Percentiles rank a stretch among this genome's conserved stretches.
phyloP scores from a whole-genome alignment of 305 asterid species.

The Rubia balearica region DNA sequence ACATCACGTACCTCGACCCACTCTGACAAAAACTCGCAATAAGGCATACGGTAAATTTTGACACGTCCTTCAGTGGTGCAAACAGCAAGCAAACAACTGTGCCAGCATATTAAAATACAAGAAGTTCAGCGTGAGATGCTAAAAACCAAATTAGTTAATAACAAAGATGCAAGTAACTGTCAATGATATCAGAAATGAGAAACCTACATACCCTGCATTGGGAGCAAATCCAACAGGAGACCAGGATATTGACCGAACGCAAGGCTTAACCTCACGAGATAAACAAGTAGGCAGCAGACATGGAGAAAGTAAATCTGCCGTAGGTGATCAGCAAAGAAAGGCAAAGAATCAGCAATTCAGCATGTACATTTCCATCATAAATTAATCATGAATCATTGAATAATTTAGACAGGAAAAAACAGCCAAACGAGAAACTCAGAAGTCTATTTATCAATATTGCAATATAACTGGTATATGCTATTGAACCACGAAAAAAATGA shows the following conservation, averaged over 20 bases:
- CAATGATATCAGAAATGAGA: conserved; percentile 4
- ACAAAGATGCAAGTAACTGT: not conserved
- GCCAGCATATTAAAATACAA: conserved; percentile 9
- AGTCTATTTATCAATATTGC: not conserved
- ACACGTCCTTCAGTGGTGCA: conserved; percentile 71
- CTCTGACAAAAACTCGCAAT: conserved; percentile 61
- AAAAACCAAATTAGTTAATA: not conserved
- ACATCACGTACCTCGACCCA: conserved; percentile 64
- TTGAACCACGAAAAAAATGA: not conserved
- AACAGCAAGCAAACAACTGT: conserved; percentile 85
- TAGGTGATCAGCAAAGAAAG: not conserved
- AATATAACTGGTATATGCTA: not conserved
- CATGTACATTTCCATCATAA: not conserved
- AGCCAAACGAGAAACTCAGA: not conserved
- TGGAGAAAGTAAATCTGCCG: conserved; percentile 44
- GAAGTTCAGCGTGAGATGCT: not conserved
- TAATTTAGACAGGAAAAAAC: not conserved
- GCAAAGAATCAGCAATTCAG: conserved; percentile 2
- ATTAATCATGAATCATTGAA: not conserved
- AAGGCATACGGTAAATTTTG: conserved; percentile 65
- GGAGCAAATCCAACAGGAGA: conserved; percentile 79
- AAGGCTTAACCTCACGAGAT: conserved; percentile 54
- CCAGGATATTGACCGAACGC: conserved; percentile 82
- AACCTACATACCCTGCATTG: conserved; percentile 55
- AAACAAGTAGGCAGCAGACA: conserved; percentile 55